These are phyloP conservation scores for Chytriomyces sp. DNA, from an alignment of 192 early-diverging fungal species.

Conservation along the genomic window DNA sequence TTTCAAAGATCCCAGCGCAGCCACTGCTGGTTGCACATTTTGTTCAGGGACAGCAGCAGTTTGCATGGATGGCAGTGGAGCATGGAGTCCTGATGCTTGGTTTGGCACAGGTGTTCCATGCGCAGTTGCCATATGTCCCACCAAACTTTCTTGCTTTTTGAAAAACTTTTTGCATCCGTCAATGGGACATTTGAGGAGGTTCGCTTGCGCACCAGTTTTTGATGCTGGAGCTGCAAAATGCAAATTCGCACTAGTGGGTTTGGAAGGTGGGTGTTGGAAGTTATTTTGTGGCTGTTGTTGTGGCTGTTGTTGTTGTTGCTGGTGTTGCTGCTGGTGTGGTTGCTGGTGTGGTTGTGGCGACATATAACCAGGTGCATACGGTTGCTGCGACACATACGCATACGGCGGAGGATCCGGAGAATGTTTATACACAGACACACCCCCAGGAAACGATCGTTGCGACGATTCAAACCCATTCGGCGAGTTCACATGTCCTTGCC, in stretches of 20 bases:
- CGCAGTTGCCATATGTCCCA: constrained; percentile 12
- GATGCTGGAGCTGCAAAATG: background rate
- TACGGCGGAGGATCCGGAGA: no score
- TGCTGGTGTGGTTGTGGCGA: constrained; percentile 6
- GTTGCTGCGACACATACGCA: no score
- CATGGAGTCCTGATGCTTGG: no score
- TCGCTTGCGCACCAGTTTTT: constrained; percentile 13
- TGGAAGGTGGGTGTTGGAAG: constrained; percentile 27
- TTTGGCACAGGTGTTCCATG: background rate
- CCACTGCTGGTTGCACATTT: no score
- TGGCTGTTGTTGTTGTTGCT: background rate
- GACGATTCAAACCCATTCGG: no score
- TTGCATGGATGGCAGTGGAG: no score
- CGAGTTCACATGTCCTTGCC: no score
- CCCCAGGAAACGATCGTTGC: no score
- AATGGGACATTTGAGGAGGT: constrained; percentile 11
- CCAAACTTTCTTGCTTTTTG: constrained; percentile 9
- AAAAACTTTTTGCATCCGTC: constrained; percentile 20
- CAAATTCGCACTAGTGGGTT: background rate
- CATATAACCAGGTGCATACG: no score
- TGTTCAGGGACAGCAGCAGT: no score
- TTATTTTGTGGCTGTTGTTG: constrained; percentile 9
- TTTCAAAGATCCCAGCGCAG: no score
- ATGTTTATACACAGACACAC: no score
- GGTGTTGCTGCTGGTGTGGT: background rate